A percentile compares a stretch with the other conserved stretches of the same genome.
These are phyloP conservation scores for Tricholoma sp. DNA, from an alignment of 768 basidiomycete genomes.

Conservation along the genomic window DNA sequence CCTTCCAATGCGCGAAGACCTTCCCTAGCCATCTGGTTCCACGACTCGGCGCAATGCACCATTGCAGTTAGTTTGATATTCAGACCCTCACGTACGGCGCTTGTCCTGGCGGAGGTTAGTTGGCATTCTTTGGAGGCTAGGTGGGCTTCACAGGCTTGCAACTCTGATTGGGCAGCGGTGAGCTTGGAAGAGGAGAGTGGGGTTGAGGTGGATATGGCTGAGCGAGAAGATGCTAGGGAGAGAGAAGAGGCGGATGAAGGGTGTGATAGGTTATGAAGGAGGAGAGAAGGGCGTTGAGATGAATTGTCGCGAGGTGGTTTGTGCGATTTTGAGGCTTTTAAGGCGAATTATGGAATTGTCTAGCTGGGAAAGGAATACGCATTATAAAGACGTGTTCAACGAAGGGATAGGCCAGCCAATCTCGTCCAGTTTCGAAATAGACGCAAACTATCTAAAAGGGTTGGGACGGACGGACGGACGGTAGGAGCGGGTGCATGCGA, in stretches of 20 bases:
- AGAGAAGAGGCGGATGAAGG: conserved; percentile 23
- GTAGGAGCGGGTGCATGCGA: too few relatives aligned
- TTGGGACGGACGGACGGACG: too few relatives aligned
- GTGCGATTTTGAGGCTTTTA: conserved; percentile 65
- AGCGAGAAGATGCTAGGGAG: conserved; percentile 25
- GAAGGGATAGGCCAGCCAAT: too few relatives aligned
- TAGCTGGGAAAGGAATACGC: too few relatives aligned
- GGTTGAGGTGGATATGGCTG: conserved; percentile 20
- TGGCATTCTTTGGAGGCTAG: conserved; percentile 66
- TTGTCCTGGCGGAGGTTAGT: conserved; percentile 44
- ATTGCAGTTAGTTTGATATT: conserved; percentile 58
- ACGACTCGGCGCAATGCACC: conserved; percentile 62
- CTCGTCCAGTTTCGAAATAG: too few relatives aligned
- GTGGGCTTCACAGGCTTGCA: conserved; percentile 81
- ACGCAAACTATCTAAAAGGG: too few relatives aligned
- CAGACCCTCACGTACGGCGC: conserved; percentile 59
- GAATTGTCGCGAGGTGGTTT: conserved; percentile 32
- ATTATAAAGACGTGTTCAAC: too few relatives aligned
- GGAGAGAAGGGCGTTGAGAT: neutral
- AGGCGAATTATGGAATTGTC: too few relatives aligned
- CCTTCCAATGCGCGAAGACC: conserved; percentile 42
- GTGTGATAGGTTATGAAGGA: conserved; percentile 22
- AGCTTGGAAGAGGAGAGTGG: conserved; percentile 44
- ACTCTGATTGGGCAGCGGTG: conserved; percentile 61
- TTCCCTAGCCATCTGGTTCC: conserved; percentile 63